Evolutionary conservation across 164 flowering plant species (phyloP), one percentile per base, ranked within the genome.

Genomic region (Magnolia officinalis): DNA sequence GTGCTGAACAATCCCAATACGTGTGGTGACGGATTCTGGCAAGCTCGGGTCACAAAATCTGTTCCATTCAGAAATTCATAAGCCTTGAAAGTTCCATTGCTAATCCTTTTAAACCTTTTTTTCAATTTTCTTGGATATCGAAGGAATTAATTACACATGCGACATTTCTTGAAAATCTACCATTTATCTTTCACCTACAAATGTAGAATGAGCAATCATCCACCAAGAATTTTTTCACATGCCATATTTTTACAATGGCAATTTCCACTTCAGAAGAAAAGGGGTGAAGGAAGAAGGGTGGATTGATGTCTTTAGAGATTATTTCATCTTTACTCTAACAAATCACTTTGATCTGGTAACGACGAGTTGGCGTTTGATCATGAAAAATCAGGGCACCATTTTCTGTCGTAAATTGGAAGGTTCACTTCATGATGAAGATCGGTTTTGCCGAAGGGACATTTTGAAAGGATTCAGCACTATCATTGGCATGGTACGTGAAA

Each of bases 391-490:
- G 97, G 83, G 81, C 13, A 72, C 70, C 16, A 81, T 92, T 68
- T 82, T 83, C 21, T 92, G 94, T 79, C 68, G 73, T 18, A 86
- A 83, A 72, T 63, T 71, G n/a, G 86, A 87, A 52, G 76, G 61
- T 58, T 74, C 77, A 63, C 78, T 58, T 72, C 26, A 31, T 63
- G 83, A 80, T 23, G 82, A 72, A 23, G 84, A 78, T 74, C 76
- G 79, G 23, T 82, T 55, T 55, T 63, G 79, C 63, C 82, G 98
- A 37, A 83, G 98, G 77, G 92, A 89, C 23, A 71, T 86, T 72
- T 82, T 95, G 6, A 87, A 87, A 79, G 78, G 79, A 81, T 24
- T 88, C 71, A 93, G 94, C 8, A 89, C 87, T 65, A 74, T 90
- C 73, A 64, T 92, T 75, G 88, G 91, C 80, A 64, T 88, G 87